Base-by-base conservation (phyloP, 2,329 filamentous ascomycete species). In the Diaporthe caulivora region DNA sequence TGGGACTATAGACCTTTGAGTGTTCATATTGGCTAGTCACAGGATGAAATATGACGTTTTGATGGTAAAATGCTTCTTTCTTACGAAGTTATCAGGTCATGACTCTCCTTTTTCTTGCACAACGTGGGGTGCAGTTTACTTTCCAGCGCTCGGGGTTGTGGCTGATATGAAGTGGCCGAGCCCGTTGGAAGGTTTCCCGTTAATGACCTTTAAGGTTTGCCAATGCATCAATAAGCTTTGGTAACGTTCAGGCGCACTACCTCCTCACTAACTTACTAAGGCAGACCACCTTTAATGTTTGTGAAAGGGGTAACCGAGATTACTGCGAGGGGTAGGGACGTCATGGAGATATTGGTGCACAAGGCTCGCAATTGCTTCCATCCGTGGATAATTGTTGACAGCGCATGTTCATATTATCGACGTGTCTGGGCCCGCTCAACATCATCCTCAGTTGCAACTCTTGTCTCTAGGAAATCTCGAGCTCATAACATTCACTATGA, bases 191-290 rank as follows among this genome's bases (percentile, higher is more conserved):
- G n/a, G 34, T 42, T 60, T 24, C 8, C 57, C 57, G 37, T 44
- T 17, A 24, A 18, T 17, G 2, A 44, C 7, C n/a, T 60, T 60
- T 58, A 60, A 60, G 24, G 37, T 60, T 44, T 60, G 37, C 57
- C 37, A 60, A 60, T 60, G 57, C 57, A 44, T 60, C 57, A 60
- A 60, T 60, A 60, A 60, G 37, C 57, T 60, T 60, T 44, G n/a
- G 13, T 44, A 60, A 21, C 21, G 40, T 60, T 44, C 37, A 60
- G 18, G 57, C 37, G 37, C 9, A 4, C n/a, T 29, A 11, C 21
- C 24, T 60, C 24, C 57, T 26, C 57, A 44, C 37, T 21, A 24
- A 60, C 10, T 44, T 11, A 29, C 57, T 15, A 60, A 21, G n/a
- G 24, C 57, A 60, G n/a, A 60, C 37, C 37, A 44, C n/a, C 9